Evolutionary conservation across 176 grass and related monocot genomes (phyloP), one percentile per base, ranked within the genome.

Genomic region (Coix lacrymajobi): DNA sequence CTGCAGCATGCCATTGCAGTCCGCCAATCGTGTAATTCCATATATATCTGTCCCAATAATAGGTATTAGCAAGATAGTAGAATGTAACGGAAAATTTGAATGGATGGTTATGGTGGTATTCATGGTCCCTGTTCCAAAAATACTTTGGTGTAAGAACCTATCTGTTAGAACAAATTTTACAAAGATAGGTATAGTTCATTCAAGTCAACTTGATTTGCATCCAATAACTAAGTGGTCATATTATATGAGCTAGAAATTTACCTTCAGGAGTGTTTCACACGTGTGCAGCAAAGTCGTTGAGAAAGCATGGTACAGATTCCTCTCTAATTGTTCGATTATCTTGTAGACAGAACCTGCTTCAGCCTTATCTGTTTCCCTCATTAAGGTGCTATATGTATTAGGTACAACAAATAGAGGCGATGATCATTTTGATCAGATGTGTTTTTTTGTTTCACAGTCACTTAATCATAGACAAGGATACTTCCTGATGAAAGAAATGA

Each of bases 1-100:
- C 76, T 89, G 82, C 96, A 98, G 86, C 90, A 95, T 57, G 80
- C 82, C 67, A 98, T 71, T 82, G 92, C 90, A 77, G 69, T 86
- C 69, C 57, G 79, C 90, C 92, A 95, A 83, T 93, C 92, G 88
- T 93, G 86, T 71, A 93, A 66, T 26, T 98, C 96, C 92, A 98
- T 91, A 36, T 71, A 89, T 73, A 93, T 86, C 96, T 98, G 88
- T 20, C 82, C 54, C 20, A 90, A 84, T 22, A 46, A 77, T 51
- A 85, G 77, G 19, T 48, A 51, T 19, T 37, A 80, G 33, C 4
- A 32, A 52, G 30, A 52, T 26, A 52, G 31, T 20, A 52, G 22
- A 68, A 16, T n/a, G 67, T 20, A 80, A 46, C 17, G 37, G 44
- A 79, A 79, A 24, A 22, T 22, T 45, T 68, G 22, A 65, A 65